Conservation (phyloP, 148 eudicot species). For the Rhododendron ovatum region DNA sequence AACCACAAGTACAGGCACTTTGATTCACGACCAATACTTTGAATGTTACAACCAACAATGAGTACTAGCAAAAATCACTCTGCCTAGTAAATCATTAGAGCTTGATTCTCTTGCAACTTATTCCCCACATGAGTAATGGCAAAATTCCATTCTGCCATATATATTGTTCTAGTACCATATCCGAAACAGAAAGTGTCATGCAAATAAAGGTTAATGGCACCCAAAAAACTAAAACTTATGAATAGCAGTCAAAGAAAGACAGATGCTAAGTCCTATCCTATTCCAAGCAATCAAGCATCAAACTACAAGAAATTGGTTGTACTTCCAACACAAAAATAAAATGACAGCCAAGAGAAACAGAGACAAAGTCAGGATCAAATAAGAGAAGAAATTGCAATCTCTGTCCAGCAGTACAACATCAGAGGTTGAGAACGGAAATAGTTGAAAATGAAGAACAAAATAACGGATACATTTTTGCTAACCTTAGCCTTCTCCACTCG, state of each 20-base stretch:
- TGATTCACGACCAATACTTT: not conserved
- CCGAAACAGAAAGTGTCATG: not conserved
- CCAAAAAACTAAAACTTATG: not conserved
- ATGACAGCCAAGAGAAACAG: not conserved
- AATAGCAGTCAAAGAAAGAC: not conserved
- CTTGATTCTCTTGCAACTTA: not conserved
- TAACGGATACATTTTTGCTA: conserved; percentile 11
- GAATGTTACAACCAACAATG: not conserved
- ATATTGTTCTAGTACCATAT: not conserved
- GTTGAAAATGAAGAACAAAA: not conserved
- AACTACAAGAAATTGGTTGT: not conserved
- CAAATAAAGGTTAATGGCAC: not conserved
- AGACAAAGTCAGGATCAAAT: not conserved
- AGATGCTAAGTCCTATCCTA: not conserved
- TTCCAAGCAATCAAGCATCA: not conserved
- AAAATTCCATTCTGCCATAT: not conserved
- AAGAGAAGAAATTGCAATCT: not conserved
- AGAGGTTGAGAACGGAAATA: not conserved
- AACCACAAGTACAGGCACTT: not conserved
- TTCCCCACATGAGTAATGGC: not conserved
- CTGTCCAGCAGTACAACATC: not conserved
- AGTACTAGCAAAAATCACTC: not conserved
- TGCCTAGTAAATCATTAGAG: not conserved
- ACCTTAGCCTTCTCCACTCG: conserved; percentile 89
- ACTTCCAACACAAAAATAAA: not conserved